Evolutionary conservation across 257 asterid genomes (phyloP), one percentile per base, ranked within the genome.

Genomic region (Thymus quinquecostatus): DNA sequence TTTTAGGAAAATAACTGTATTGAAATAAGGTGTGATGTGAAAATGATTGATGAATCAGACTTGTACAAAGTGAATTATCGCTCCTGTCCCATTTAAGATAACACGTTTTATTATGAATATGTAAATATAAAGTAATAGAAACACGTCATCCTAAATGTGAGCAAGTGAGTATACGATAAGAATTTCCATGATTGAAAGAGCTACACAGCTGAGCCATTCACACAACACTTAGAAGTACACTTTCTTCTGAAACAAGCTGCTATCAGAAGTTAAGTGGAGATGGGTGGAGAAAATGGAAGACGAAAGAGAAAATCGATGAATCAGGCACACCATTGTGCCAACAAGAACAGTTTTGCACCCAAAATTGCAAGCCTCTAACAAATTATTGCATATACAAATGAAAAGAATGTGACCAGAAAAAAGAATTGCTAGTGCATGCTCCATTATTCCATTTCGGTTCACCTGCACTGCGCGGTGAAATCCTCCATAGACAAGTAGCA

Each of bases 281-380:
- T 58, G 29, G 29, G 8, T 11, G 9, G 14, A 10, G 36, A 14
- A 57, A 53, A 43, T 55, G 55, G 10, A 57, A 44, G 40, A 57
- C 33, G 40, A 62, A 14, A 33, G 33, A 36, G 66, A 60, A 47
- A 33, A 45, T 71, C 55, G 51, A 47, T 64, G 64, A 47, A 68
- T 10, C 3, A 6, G 83, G 90, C 86, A 81, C 67, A 28, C 80
- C 74, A 75, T 72, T 63, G 84, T 86, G 91, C 85, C 87, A 74
- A 40, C 59, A 57, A 43, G 9, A 67, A 67, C 30, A 43, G 59
- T 29, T 14, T 50, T 44, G 60, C 54, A 32, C 62, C 75, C 66
- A 73, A 59, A 66, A 54, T 33, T 66, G 64, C 69, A 67, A 73
- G 78, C 62, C 27, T 43, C 40, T 34, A 51, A 64, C 77, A 66